Evolutionary conservation across 2,329 filamentous ascomycete genomes (phyloP).

Genomic region (Trichoderma pleuroti): DNA sequence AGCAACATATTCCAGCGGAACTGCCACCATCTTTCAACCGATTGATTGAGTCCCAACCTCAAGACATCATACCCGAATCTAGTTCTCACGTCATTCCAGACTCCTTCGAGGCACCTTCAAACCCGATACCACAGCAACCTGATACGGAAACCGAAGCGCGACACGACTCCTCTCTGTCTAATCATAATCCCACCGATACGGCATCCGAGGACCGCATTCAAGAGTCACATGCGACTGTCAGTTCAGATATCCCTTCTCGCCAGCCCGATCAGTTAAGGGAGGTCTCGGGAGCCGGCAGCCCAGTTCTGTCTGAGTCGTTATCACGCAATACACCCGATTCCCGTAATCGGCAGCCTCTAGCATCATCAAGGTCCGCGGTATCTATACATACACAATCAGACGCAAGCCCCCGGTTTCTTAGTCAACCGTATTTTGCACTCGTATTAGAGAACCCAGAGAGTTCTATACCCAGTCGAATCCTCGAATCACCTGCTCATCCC

Average conservation of each 20-base stretch:
- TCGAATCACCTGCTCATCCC: conserved; percentile 6
- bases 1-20: conserved; percentile 7
- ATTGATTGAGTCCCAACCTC: background rate
- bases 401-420: conserved; percentile 9
- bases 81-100: conserved; percentile 20
- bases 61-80: background rate
- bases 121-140: conserved; percentile 8
- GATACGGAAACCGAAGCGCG: background rate
- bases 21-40: background rate
- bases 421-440: conserved; percentile 4
- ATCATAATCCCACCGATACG: conserved; percentile 1
- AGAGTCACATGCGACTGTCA: conserved; percentile 18
- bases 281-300: background rate
- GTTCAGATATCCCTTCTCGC: conserved; percentile 28
- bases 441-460: conserved; percentile 4
- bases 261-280: conserved; percentile 23
- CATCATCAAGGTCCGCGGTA: background rate
- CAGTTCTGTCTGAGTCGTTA: background rate
- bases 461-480: conserved; percentile 3
- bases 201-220: conserved; percentile 19
- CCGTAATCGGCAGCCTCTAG: background rate
- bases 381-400: conserved; percentile 1
- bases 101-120: conserved; percentile 19
- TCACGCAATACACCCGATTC: background rate
- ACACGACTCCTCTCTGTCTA: background rate